Conservation (phyloP, 441 rosid genomes). For the Mallotus japonicus region DNA sequence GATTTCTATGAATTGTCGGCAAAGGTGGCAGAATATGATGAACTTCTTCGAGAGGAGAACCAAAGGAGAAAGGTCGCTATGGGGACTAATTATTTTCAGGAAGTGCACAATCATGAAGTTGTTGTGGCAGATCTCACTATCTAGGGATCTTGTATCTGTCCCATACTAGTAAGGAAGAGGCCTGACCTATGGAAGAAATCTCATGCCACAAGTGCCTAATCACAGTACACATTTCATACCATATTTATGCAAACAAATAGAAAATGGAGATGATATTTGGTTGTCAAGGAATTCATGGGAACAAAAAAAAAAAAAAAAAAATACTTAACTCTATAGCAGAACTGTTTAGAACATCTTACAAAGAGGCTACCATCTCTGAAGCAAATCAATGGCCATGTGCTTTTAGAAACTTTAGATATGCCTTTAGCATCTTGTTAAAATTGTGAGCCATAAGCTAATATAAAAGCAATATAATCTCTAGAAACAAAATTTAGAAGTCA, state of each 20-base stretch:
- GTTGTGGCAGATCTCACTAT: no score
- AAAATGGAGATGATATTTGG: neutral
- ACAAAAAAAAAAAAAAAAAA: neutral
- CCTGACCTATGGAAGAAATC: no score
- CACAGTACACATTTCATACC: neutral
- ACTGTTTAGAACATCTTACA: conserved; percentile 62
- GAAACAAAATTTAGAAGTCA: neutral
- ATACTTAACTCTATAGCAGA: conserved; percentile 59
- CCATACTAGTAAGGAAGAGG: no score
- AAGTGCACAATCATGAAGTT: no score
- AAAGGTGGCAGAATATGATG: no score
- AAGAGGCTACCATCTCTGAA: conserved; percentile 86
- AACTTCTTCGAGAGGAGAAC: no score
- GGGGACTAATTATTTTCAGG: no score
- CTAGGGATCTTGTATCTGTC: no score
- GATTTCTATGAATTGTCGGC: no score
- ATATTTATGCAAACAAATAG: neutral
- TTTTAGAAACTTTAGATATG: conserved; percentile 45
- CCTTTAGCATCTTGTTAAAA: conserved; percentile 46
- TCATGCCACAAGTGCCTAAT: no score
- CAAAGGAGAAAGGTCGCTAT: no score
- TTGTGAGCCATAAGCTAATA: conserved; percentile 18
- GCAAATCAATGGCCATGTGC: conserved; percentile 69
- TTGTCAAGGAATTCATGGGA: neutral
- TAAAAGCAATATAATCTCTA: neutral